Percentiles rank a stretch among this genome's conserved stretches.
These are phyloP conservation scores for Clathrospora elynae DNA, from an alignment of 2,329 filamentous ascomycete species.

Conservation along the genomic window DNA sequence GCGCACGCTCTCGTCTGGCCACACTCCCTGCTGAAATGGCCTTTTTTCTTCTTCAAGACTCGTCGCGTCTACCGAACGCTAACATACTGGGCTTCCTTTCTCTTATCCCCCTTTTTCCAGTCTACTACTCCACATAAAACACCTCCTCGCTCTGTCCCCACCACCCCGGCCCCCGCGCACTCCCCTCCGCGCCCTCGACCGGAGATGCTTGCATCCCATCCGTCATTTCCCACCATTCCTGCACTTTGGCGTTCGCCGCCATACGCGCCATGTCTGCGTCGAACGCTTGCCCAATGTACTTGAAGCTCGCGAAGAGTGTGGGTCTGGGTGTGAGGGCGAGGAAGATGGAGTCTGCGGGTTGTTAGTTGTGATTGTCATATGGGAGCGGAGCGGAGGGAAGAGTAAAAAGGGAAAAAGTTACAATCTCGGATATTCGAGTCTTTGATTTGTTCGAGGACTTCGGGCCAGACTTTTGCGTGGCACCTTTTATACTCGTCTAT, in stretches of 20 bases:
- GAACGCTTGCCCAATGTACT: conserved; percentile 76
- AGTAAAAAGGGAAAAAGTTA: conserved; percentile 11
- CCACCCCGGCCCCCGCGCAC: conserved; percentile 56
- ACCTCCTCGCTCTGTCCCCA: conserved; percentile 73
- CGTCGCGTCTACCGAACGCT: too few species aligned
- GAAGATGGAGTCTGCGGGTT: conserved; percentile 67
- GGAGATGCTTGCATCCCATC: conserved; percentile 71
- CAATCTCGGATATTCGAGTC: conserved; percentile 75
- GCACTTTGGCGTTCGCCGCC: conserved; percentile 72
- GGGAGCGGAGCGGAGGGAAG: not conserved
- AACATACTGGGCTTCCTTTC: too few species aligned
- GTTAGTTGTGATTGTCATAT: not conserved
- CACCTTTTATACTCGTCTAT: conserved; percentile 73
- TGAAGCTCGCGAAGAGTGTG: conserved; percentile 76
- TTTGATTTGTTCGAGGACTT: conserved; percentile 75
- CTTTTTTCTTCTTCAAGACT: too few species aligned
- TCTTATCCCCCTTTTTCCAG: too few species aligned
- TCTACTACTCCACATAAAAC: conserved; percentile 61
- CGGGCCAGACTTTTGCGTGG: conserved; percentile 76
- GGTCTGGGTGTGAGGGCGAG: conserved; percentile 63
- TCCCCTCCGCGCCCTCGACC: conserved; percentile 55
- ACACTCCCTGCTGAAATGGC: too few species aligned
- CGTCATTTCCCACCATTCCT: conserved; percentile 82
- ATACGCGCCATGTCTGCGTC: conserved; percentile 77
- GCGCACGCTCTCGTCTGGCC: too few species aligned